A percentile compares a stretch with the other conserved stretches of the same genome.
Evolutionary conservation across 257 asterid species (phyloP).

Genomic region (Misopates orontium): DNA sequence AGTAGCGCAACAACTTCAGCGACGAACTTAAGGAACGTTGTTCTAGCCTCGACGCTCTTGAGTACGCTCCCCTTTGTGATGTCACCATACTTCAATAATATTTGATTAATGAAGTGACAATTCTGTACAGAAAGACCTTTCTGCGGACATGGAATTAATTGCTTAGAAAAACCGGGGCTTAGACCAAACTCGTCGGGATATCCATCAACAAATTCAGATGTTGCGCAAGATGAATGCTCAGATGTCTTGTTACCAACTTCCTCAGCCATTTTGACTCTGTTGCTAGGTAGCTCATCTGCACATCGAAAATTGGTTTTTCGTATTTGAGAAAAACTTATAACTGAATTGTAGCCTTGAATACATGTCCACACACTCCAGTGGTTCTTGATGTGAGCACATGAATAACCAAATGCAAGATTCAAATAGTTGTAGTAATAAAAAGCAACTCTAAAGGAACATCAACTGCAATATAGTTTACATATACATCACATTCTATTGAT

Average conservation of each 20-base stretch:
- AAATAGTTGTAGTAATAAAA: no score
- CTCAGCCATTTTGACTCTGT: no score
- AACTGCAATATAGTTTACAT: no score
- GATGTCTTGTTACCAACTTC: slow-evolving; percentile 3
- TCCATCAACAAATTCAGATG: slow-evolving; percentile 26
- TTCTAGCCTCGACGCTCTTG: slow-evolving; percentile 33
- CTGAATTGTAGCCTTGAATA: no score
- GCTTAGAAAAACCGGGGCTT: slow-evolving; percentile 17
- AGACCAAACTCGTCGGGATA: slow-evolving; percentile 11
- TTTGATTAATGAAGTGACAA: slow-evolving; percentile 26
- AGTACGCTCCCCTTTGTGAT: slow-evolving; percentile 30
- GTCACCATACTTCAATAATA: slow-evolving; percentile 35
- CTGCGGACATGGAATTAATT: slow-evolving; percentile 19
- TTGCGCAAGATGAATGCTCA: slow-evolving; percentile 10
- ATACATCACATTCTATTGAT: no score
- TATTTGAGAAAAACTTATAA: no score
- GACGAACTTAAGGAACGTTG: slow-evolving; percentile 30
- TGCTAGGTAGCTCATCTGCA: no score
- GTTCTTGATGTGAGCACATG: no score
- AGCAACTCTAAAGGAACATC: no score
- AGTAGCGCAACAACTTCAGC: slow-evolving; percentile 33
- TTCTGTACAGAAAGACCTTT: slow-evolving; percentile 4
- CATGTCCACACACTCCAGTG: no score
- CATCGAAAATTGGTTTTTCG: no score
- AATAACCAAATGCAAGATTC: no score